A percentile compares a stretch with the other conserved stretches of the same genome.
Conservation (phyloP, 768 basidiomycete genomes). For the Phaeolepiota aurea region DNA sequence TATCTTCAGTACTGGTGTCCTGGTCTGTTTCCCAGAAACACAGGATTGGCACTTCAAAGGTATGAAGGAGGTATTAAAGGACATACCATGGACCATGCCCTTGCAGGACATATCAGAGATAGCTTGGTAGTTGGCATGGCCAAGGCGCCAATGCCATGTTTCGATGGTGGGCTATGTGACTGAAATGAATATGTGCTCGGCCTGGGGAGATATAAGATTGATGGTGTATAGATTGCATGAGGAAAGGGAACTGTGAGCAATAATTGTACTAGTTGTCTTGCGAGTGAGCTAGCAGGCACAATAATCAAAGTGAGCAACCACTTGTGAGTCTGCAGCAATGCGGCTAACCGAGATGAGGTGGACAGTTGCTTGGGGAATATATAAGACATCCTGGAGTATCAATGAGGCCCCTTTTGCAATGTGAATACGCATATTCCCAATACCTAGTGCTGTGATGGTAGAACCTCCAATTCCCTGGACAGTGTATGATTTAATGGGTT, state of each 20-base stretch:
- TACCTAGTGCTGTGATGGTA: not conserved
- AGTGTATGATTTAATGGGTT: not conserved
- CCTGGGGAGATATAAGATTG: slow-evolving; percentile 1
- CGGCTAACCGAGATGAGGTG: not conserved
- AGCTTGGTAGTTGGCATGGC: slow-evolving; percentile 17
- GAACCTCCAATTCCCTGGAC: not conserved
- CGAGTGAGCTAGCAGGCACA: not conserved
- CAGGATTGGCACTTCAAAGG: slow-evolving; percentile 23
- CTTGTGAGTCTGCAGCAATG: not conserved
- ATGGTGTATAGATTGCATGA: slow-evolving; percentile 11
- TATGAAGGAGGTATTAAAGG: slow-evolving; percentile 7
- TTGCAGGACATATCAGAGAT: slow-evolving; percentile 12
- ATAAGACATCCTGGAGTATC: not conserved
- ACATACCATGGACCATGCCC: slow-evolving; percentile 14
- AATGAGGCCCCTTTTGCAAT: not conserved
- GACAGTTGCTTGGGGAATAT: not conserved
- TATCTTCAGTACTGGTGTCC: slow-evolving; percentile 18
- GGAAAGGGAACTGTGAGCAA: not conserved
- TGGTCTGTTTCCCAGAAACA: slow-evolving; percentile 28
- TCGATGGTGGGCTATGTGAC: slow-evolving; percentile 6
- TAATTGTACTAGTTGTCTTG: not conserved
- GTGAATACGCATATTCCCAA: not conserved
- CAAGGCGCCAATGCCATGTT: slow-evolving; percentile 19
- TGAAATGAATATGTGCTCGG: slow-evolving; percentile 11
- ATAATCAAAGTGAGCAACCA: not conserved